Evolutionary conservation across 164 flowering plant genomes (phyloP), one percentile per base, ranked within the genome.

Genomic region (Litsea cubeba): DNA sequence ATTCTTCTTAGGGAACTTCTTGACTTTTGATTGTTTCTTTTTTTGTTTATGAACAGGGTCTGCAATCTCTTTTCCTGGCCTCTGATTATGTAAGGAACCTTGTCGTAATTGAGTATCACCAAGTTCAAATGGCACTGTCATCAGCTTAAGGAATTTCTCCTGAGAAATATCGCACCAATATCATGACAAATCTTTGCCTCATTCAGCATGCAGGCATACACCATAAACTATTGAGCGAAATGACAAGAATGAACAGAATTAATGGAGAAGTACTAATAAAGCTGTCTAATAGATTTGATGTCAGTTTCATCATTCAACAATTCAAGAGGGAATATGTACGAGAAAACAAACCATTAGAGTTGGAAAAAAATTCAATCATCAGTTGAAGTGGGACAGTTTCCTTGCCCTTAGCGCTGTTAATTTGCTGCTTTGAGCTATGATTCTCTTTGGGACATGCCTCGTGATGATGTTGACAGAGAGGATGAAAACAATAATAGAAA

Each of bases 11-110:
- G 81, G 71, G 62, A 65, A 65, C 49, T 25, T 57, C 18, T 73
- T 83, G 50, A 18, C 65, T 22, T 32, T 76, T 71, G 79, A 71
- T 32, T 65, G 62, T 66, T 75, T 85, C 76, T 70, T 81, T 79
- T 77, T 78, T 22, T 10, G 60, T 25, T 72, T 64, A 50, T 72
- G 30, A 71, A 63, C 72, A 71, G 74, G 18, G 72, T 74, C 69
- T 14, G 67, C 4, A 18, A 71, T 68, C 69, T 77, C 80, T 74
- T 74, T 72, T 70, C 70, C 71, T 35, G 51, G 62, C 72, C 64
- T 74, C 79, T 82, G 76, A 62, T 68, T 62, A 40, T 62, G 72
- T 23, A 65, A 15, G 65, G 82, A 50, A 25, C 73, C 72, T 72
- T 73, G 69, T 66, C 57, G 14, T 51, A 76, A 70, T 75, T 70